Percentiles rank a stretch among this genome's conserved stretches.
Conservation (phyloP, 495 filamentous ascomycete species). For the Rusavskia elegans region DNA sequence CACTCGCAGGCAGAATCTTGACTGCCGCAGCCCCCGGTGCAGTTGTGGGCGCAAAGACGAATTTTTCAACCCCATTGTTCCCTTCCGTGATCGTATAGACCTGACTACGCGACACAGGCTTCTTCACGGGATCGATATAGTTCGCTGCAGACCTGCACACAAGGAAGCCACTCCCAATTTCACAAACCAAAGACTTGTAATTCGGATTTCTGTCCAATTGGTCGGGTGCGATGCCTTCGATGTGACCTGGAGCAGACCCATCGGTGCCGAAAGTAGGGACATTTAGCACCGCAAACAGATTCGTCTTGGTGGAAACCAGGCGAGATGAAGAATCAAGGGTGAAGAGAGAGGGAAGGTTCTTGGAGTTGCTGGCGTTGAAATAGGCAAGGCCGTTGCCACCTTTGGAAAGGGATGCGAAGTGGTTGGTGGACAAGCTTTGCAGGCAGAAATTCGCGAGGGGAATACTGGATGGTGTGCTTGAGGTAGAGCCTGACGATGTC, state of each 20-base stretch:
- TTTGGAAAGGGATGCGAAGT: neutral
- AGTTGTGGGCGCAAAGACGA: neutral
- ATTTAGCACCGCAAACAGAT: neutral
- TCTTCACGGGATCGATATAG: neutral
- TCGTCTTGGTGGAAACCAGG: neutral
- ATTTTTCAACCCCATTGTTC: neutral
- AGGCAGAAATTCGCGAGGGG: neutral
- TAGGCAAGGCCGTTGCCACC: neutral
- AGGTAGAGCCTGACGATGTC: neutral
- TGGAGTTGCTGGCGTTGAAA: neutral
- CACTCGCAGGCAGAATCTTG: neutral
- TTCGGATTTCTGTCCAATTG: neutral
- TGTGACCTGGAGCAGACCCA: neutral
- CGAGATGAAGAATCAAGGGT: neutral
- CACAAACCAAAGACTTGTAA: neutral
- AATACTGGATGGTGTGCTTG: neutral
- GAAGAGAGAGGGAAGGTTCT: neutral
- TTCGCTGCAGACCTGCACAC: neutral
- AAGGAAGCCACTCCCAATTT: neutral
- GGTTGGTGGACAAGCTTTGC: neutral
- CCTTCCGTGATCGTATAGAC: neutral
- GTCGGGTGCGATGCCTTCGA: neutral
- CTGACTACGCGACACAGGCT: neutral
- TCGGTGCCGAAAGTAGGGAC: neutral
- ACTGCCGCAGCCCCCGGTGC: neutral